Base-by-base conservation (phyloP, 2,329 filamentous ascomycete species). In the Fusarium anthophilum region DNA sequence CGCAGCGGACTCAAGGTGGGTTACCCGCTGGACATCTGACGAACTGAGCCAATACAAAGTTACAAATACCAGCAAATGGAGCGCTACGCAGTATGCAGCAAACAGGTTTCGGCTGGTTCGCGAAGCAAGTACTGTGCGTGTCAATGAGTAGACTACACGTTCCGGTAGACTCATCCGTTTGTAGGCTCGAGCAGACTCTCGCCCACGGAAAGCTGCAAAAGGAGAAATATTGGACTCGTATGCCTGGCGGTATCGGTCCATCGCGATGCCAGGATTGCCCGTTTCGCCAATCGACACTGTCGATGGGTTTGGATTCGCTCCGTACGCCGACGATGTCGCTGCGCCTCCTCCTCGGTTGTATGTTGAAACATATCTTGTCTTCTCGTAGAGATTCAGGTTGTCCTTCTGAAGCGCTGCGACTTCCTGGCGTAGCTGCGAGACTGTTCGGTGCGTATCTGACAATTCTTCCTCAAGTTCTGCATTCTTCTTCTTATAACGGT, bases 401-500 rank as follows among this genome's bases (percentile, higher is more conserved):
- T 99, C 96, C 81, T 95, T 97, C 80, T 99, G 97, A 45, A 99
- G 86, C 4, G 95, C 94, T 11, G 95, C 92, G 69, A 98, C 91
- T 81, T 99, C 96, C 77, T 97, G 94, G 48, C 96, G 91, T 53
- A 99, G 87, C 41, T 95, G 93, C 26, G 95, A 96, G 28, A 98
- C 91, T 1, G 90, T 93, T 53, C 91, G 89, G 82, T 98, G 94
- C 39, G 90, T 90, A 75, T 97, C 95, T 11, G 95, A 94, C 15
- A 98, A 87, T 79, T 98, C 96, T 69, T 93, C 90, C 83, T 98
- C 96, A 28, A 99, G 90, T 81, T 99, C 93, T 0, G 91, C 86
- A 75, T 98, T 98, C 80, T 95, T 94, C 86, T 97, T 94, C 87
- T 98, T 98, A 89, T 98, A 99, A 58, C 96, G 94, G 83, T 99